A percentile compares a stretch with the other conserved stretches of the same genome.
phyloP scores from a whole-genome alignment of 345 rosid species.

The Lepidium sativum region DNA sequence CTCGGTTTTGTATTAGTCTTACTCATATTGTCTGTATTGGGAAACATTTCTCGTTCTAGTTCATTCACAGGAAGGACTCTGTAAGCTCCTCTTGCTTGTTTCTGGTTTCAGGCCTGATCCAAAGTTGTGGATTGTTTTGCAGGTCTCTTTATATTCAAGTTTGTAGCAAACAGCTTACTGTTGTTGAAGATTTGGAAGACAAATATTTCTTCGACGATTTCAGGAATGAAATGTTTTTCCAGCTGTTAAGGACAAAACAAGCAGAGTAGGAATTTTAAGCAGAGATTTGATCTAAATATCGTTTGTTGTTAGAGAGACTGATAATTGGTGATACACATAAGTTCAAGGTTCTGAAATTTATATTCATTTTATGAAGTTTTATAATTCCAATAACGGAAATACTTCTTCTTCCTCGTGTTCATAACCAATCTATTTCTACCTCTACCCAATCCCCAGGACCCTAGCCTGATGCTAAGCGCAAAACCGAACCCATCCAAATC shows the following conservation, averaged over 20 bases:
- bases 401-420: neutral
- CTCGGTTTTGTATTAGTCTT: neutral
- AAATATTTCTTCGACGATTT: neutral
- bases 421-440: neutral
- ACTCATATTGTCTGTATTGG: neutral
- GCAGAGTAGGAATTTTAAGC: neutral
- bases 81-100: neutral
- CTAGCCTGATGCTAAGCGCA: neutral
- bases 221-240: neutral
- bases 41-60: neutral
- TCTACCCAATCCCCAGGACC: neutral
- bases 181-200: conserved; percentile 19
- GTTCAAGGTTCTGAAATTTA: neutral
- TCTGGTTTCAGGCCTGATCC: neutral
- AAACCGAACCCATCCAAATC: neutral
- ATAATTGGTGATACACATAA: conserved; percentile 17
- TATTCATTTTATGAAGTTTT: neutral
- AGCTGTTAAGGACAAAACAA: conserved; percentile 10
- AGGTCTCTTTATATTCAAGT: neutral
- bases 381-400: neutral
- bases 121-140: conserved; percentile 13
- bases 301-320: conserved; percentile 15
- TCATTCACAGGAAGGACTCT: neutral
- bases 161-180: conserved; percentile 6
- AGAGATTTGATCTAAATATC: neutral